phyloP scores from a whole-genome alignment of 306 rosid species.

The Dryas alaskensis region DNA sequence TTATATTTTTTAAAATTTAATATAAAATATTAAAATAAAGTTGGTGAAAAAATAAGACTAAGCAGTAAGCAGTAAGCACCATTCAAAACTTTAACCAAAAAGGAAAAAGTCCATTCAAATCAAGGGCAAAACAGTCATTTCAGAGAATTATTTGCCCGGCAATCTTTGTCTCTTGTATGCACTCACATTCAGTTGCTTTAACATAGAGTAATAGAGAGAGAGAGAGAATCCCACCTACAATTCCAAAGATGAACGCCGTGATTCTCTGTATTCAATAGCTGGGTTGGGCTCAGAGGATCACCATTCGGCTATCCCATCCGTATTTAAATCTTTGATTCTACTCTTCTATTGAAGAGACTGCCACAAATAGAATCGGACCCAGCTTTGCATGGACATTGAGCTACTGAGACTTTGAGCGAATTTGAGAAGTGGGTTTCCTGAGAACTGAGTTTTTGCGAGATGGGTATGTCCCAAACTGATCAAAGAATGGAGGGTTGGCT shows the following conservation, averaged over 20 bases:
- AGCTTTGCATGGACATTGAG: slow-evolving; percentile 24
- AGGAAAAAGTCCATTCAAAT: neutral
- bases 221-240: slow-evolving; percentile 16
- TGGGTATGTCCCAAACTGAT: slow-evolving; percentile 37
- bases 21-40: no score
- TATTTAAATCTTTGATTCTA: neutral
- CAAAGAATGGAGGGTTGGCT: slow-evolving; percentile 78
- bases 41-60: no score
- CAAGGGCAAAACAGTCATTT: slow-evolving; percentile 32
- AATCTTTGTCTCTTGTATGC: slow-evolving; percentile 28
- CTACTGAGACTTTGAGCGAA: neutral
- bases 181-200: slow-evolving; percentile 16
- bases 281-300: slow-evolving; percentile 15
- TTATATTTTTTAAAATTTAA: no score
- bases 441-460: slow-evolving; percentile 5
- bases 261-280: slow-evolving; percentile 29
- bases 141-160: slow-evolving; percentile 16
- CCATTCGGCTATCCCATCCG: slow-evolving; percentile 1
- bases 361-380: neutral
- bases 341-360: neutral
- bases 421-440: slow-evolving; percentile 6
- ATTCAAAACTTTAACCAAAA: no score
- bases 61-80: no score
- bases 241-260: slow-evolving; percentile 25
- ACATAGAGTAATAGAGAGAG: slow-evolving; percentile 13